Evolutionary conservation across 169 alveolate species (phyloP), one percentile per base, ranked within the genome.

Genomic region (Cryptosporidium tyzzeri): DNA sequence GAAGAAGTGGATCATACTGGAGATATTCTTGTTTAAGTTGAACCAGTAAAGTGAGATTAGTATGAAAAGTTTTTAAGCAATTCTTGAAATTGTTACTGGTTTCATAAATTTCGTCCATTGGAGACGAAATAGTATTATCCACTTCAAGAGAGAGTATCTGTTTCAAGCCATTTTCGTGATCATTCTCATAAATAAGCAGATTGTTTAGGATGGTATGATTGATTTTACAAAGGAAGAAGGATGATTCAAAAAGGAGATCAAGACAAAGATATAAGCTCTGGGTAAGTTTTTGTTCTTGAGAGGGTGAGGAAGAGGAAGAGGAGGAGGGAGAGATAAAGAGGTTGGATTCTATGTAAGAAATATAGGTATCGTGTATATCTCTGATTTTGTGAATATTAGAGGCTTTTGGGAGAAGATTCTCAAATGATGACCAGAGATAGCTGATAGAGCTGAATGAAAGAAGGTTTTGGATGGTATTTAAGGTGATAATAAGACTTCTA

Each of bases 201-300:
- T 37, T 59, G 14, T 58, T 59, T 2, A 59, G 35, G 37, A 73
- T 31, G 4, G 86, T 29, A 3, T 53, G 26, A 6, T 16, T 23
- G 12, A 55, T 50, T 55, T 73, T 73, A n/a, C 58, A 73, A 14
- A 73, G 45, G 44, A 51, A 73, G 21, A 73, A 33, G 3, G 70
- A 58, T 10, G 70, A 37, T 23, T 73, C 86, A n/a, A 73, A 37
- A 18, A 73, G n/a, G 8, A 73, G 70, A 37, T 73, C 86, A 31
- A 55, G 53, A 21, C 86, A 73, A 39, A 73, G 59, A 37, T 33
- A 33, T 29, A 73, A 1, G 16, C 55, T 58, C 23, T 55, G 86
- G 10, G 37, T 55, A n/a, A 73, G 51, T 35, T 55, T 59, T 5
- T 26, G 86, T 48, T 50, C 67, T 23, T 45, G 85, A 3, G 85